Conservation (phyloP, 805 yeast genomes). For the Metschnikowia proteae region DNA sequence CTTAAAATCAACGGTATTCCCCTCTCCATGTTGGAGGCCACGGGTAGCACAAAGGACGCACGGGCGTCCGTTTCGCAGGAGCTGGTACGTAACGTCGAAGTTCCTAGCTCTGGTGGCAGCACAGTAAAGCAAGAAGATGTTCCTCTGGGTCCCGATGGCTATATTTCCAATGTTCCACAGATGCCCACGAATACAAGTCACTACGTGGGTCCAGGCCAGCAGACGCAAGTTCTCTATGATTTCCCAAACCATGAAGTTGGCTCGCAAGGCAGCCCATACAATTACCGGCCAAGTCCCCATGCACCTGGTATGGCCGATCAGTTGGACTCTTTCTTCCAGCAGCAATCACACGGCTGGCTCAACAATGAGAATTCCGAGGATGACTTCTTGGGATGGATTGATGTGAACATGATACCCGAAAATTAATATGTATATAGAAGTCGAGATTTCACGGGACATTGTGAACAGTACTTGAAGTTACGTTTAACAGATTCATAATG, state of each 20-base stretch:
- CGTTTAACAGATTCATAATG: constrained; percentile 1
- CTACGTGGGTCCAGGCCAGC: neutral
- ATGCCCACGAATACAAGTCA: neutral
- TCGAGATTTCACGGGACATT: neutral
- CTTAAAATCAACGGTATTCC: constrained; percentile 68
- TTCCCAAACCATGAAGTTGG: constrained; percentile 7
- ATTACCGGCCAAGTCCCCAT: constrained; percentile 1
- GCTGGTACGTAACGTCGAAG: neutral
- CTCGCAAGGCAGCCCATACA: constrained; percentile 8
- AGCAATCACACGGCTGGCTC: constrained; percentile 82
- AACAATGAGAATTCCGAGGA: constrained; percentile 64
- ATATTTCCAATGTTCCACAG: neutral
- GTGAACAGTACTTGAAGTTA: constrained; percentile 7
- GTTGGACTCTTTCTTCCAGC: constrained; percentile 66
- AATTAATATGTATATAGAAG: constrained; percentile 5
- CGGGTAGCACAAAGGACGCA: constrained; percentile 53
- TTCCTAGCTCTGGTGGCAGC: neutral
- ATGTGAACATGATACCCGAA: constrained; percentile 46
- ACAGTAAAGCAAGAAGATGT: neutral
- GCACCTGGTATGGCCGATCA: constrained; percentile 25
- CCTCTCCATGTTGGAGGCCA: constrained; percentile 68
- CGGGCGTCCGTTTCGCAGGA: neutral
- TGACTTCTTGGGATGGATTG: constrained; percentile 93
- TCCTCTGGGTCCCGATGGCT: constrained; percentile 1
- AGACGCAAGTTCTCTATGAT: neutral